These are phyloP conservation scores for Cytauxzoon felis DNA, from an alignment of 169 alveolate species.

Conservation along the genomic window DNA sequence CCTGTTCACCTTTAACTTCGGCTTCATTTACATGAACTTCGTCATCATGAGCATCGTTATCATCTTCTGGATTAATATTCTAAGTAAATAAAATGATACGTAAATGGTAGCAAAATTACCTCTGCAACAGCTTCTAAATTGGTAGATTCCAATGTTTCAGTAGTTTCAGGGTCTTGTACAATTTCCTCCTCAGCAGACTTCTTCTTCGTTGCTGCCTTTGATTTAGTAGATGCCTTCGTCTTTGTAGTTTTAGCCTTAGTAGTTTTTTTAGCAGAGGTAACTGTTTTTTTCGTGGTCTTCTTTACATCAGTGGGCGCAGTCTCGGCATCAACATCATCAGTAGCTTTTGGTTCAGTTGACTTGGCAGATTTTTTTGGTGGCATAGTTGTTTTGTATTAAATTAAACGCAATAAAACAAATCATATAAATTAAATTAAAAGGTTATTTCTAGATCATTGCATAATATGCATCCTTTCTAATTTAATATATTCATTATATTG, in stretches of 20 bases:
- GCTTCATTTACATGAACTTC: neutral
- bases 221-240: neutral
- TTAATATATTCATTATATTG: no score
- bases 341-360: conserved; percentile 15
- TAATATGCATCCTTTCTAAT: no score
- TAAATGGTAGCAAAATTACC: conserved; percentile 2
- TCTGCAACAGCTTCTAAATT: neutral
- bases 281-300: conserved; percentile 24
- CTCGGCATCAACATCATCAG: no score
- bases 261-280: conserved; percentile 6
- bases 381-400: no score
- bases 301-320: conserved; percentile 20
- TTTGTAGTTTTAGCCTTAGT: conserved; percentile 13
- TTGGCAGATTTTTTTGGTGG: conserved; percentile 19
- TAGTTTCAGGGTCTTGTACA: neutral
- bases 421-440: no score
- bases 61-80: neutral
- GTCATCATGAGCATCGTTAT: neutral
- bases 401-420: no score
- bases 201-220: conserved; percentile 12
- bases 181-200: conserved; percentile 16
- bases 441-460: no score
- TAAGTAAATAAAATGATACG: neutral
- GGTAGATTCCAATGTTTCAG: neutral
- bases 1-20: neutral